Conservation (phyloP, 2,329 filamentous ascomycete species). For the Drechslerella coelobrocha region DNA sequence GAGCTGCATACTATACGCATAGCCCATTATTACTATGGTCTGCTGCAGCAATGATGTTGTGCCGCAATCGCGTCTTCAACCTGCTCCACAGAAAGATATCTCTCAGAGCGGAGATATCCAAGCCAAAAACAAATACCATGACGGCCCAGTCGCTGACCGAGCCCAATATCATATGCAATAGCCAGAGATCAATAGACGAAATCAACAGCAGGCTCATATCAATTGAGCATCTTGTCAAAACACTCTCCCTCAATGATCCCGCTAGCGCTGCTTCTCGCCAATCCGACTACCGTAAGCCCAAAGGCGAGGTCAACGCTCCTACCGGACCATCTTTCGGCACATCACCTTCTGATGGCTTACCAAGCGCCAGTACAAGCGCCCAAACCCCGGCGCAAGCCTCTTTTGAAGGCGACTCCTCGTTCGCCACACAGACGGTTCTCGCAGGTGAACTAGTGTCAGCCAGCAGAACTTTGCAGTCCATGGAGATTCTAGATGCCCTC, state of each 20-base stretch:
- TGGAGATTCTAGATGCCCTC: slow-evolving; percentile 40
- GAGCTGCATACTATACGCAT: no score
- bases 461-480: slow-evolving; percentile 26
- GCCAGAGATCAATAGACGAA: slow-evolving; percentile 47
- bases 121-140: not conserved
- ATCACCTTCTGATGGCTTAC: slow-evolving; percentile 25
- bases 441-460: slow-evolving; percentile 42
- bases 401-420: slow-evolving; percentile 47
- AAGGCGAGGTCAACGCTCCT: slow-evolving; percentile 4
- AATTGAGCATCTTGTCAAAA: slow-evolving; percentile 45
- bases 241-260: slow-evolving; percentile 30
- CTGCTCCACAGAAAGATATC: not conserved
- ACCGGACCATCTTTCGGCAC: slow-evolving; percentile 6
- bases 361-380: slow-evolving; percentile 21
- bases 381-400: slow-evolving; percentile 31
- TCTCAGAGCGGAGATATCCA: not conserved
- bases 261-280: slow-evolving; percentile 11
- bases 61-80: not conserved
- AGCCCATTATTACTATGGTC: no score
- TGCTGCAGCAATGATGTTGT: no score
- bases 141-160: not conserved
- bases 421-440: slow-evolving; percentile 38
- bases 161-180: slow-evolving; percentile 11
- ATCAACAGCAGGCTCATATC: slow-evolving; percentile 47
- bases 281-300: slow-evolving; percentile 27